These are phyloP conservation scores for Phlebopus sp. DNA, from an alignment of 1,284 basidiomycete species.

Conservation along the genomic window DNA sequence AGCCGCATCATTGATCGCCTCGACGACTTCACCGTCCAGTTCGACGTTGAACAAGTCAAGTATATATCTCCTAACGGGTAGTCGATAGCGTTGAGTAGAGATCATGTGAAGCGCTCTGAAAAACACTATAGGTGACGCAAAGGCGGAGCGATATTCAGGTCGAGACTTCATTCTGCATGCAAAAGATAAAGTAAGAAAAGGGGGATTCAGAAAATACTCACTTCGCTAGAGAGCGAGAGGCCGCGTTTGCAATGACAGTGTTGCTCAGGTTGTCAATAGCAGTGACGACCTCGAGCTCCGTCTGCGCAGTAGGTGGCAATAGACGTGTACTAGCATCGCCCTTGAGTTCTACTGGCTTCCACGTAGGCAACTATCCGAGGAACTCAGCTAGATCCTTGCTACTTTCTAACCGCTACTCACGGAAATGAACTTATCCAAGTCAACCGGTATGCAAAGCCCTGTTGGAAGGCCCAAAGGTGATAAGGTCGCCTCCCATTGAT, in stretches of 20 bases:
- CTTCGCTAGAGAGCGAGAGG: conserved; percentile 84
- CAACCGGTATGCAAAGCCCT: conserved; percentile 85
- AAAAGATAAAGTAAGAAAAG: conserved; percentile 1
- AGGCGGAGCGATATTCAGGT: conserved; percentile 73
- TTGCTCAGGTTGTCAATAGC: conserved; percentile 94
- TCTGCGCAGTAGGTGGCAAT: conserved; percentile 62
- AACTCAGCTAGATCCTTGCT: not conserved
- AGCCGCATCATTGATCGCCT: conserved; percentile 49
- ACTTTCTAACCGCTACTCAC: conserved; percentile 47
- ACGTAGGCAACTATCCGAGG: conserved; percentile 65
- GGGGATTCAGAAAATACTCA: conserved; percentile 33
- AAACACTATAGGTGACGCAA: conserved; percentile 75
- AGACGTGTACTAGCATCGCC: conserved; percentile 50
- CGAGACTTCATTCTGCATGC: conserved; percentile 71
- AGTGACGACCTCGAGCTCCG: conserved; percentile 84
- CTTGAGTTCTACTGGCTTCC: conserved; percentile 53
- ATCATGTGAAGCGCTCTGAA: conserved; percentile 84
- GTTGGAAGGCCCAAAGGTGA: conserved; percentile 87
- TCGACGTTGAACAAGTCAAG: conserved; percentile 89
- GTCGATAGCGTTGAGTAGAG: conserved; percentile 84
- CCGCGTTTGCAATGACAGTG: conserved; percentile 91
- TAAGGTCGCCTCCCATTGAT: conserved; percentile 88
- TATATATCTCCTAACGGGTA: conserved; percentile 89
- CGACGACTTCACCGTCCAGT: conserved; percentile 59
- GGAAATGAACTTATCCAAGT: conserved; percentile 77